A percentile compares a stretch with the other conserved stretches of the same genome.
These are phyloP conservation scores for Helotiales sp. DNA, from an alignment of 2,329 filamentous ascomycete species.

Conservation along the genomic window DNA sequence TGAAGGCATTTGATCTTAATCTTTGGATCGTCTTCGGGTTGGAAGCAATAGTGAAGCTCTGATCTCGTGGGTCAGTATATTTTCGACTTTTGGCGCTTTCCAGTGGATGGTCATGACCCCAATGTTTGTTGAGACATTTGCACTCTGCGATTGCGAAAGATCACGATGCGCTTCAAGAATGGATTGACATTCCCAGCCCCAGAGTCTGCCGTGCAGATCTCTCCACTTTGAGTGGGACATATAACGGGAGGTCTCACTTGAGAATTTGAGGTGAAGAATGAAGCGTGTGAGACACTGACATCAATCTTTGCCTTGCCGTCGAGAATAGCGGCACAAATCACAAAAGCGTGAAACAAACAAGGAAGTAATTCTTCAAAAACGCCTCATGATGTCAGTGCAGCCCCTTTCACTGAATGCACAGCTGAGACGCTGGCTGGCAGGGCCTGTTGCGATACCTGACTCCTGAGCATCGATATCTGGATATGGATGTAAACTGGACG, in stretches of 20 bases:
- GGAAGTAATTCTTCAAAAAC: background rate
- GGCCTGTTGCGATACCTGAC: background rate
- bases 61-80: background rate
- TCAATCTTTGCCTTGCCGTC: background rate
- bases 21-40: background rate
- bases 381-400: background rate
- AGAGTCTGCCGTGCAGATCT: background rate
- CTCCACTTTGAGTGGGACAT: background rate
- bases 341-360: background rate
- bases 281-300: background rate
- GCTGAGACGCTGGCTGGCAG: background rate
- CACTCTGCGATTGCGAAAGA: background rate
- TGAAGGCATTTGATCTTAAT: background rate
- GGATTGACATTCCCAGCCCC: background rate
- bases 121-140: background rate
- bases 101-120: background rate
- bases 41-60: background rate
- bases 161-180: background rate
- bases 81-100: background rate
- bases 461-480: background rate
- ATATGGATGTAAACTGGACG: background rate
- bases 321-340: background rate
- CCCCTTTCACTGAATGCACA: background rate
- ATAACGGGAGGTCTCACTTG: background rate
- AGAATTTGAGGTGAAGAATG: background rate